phyloP scores from a whole-genome alignment of 139 green algal genomes.

The Chlorokybus atmophyticus region DNA sequence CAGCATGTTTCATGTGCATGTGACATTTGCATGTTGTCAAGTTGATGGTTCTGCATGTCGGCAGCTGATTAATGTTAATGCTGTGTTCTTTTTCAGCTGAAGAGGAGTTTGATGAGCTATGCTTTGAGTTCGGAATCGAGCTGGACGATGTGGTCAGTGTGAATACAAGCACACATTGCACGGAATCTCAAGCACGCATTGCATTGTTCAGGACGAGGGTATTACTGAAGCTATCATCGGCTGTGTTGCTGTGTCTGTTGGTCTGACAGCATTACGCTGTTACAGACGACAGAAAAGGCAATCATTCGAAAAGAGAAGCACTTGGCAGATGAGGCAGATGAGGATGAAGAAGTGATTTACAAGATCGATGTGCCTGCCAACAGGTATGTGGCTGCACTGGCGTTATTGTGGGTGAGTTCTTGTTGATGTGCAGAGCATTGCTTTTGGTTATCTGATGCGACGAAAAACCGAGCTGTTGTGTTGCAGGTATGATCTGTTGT shows the following conservation, averaged over 20 bases:
- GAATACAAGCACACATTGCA: no score
- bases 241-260: not conserved
- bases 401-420: no score
- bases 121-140: slow-evolving; percentile 98
- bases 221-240: no score
- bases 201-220: no score
- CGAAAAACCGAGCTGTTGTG: not conserved
- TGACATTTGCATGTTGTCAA: not conserved
- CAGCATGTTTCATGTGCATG: not conserved
- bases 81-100: slow-evolving; percentile 66
- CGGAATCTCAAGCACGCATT: no score
- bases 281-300: slow-evolving; percentile 29
- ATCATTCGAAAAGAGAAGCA: slow-evolving; percentile 63
- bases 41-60: no score
- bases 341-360: slow-evolving; percentile 79
- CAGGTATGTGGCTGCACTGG: slow-evolving; percentile 38
- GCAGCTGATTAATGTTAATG: no score
- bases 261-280: not conserved
- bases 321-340: slow-evolving; percentile 28
- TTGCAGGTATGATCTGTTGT: slow-evolving; percentile 94
- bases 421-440: no score
- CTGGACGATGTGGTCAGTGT: slow-evolving; percentile 87
- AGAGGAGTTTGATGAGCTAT: slow-evolving; percentile 92
- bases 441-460: no score
- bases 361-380: slow-evolving; percentile 99